A percentile compares a stretch with the other conserved stretches of the same genome.
Evolutionary conservation across 1,139 yeast genomes (phyloP).

Genomic region (Yamadazyma blattariae): DNA sequence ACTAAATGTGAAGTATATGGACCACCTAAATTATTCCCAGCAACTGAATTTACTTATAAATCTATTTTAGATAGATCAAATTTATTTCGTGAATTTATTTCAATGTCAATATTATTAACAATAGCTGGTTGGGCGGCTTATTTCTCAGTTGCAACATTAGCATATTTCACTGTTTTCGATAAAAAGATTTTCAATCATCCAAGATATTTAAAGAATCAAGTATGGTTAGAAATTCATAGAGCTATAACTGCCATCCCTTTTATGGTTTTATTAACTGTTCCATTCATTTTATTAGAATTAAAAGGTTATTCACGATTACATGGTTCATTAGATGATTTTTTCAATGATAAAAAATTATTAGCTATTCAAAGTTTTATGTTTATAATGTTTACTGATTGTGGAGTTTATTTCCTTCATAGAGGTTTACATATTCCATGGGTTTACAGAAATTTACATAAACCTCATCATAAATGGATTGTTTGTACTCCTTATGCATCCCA

Average conservation of each 20-base stretch:
- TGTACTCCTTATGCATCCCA: slow-evolving; percentile 98
- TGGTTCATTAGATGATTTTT: slow-evolving; percentile 56
- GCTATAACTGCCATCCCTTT: slow-evolving; percentile 81
- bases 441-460: slow-evolving; percentile 86
- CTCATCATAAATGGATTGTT: slow-evolving; percentile 99
- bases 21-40: slow-evolving; percentile 33
- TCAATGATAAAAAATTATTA: slow-evolving; percentile 68
- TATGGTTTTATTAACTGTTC: slow-evolving; percentile 84
- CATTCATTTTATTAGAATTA: slow-evolving; percentile 83
- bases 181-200: slow-evolving; percentile 92
- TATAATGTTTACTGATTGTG: slow-evolving; percentile 88
- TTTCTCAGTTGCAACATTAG: slow-evolving; percentile 68
- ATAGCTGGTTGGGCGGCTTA: slow-evolving; percentile 84
- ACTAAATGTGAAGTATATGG: slow-evolving; percentile 40
- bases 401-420: slow-evolving; percentile 88
- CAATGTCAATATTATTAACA: slow-evolving; percentile 70
- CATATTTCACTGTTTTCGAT: slow-evolving; percentile 79
- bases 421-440: slow-evolving; percentile 88
- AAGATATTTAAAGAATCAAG: slow-evolving; percentile 89
- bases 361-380: slow-evolving; percentile 69
- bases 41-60: slow-evolving; percentile 52
- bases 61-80: slow-evolving; percentile 73
- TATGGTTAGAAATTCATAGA: slow-evolving; percentile 73
- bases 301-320: slow-evolving; percentile 81
- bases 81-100: slow-evolving; percentile 63